Evolutionary conservation across 805 yeast genomes (phyloP).

Genomic region (Hanseniaspora pseudoguilliermondii): DNA sequence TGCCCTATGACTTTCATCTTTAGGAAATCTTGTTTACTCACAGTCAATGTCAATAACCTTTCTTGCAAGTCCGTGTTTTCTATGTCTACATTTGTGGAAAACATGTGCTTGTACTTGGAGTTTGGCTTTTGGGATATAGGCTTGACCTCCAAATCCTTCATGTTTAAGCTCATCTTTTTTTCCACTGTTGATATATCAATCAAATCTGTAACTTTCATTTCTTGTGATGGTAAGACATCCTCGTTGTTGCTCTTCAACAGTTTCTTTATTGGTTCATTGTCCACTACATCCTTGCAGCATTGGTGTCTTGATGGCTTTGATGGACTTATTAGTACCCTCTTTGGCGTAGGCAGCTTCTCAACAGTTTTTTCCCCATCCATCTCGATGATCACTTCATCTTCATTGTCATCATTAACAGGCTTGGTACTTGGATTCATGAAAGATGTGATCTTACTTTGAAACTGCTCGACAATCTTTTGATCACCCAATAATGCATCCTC

Average conservation of each 20-base stretch:
- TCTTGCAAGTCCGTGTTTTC: constrained; percentile 43
- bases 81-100: constrained; percentile 31
- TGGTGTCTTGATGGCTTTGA: neutral
- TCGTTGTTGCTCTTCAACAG: neutral
- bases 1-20: constrained; percentile 80
- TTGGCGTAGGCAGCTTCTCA: neutral
- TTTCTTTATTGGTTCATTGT: neutral
- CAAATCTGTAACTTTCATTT: neutral
- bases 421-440: constrained; percentile 1
- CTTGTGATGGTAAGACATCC: neutral
- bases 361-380: neutral
- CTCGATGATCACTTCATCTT: constrained; percentile 12
- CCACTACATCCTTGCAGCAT: neutral
- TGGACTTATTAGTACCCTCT: neutral
- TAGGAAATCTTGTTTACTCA: constrained; percentile 59
- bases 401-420: neutral
- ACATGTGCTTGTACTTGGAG: constrained; percentile 4
- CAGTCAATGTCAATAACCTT: constrained; percentile 41
- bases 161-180: neutral
- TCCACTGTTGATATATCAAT: neutral
- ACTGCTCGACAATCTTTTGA: neutral
- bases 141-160: neutral
- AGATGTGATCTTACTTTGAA: constrained; percentile 8
- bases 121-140: neutral
- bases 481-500: neutral